These are phyloP conservation scores for Carex sylvatica DNA, from an alignment of 202 grass and related monocot genomes.

Conservation along the genomic window DNA sequence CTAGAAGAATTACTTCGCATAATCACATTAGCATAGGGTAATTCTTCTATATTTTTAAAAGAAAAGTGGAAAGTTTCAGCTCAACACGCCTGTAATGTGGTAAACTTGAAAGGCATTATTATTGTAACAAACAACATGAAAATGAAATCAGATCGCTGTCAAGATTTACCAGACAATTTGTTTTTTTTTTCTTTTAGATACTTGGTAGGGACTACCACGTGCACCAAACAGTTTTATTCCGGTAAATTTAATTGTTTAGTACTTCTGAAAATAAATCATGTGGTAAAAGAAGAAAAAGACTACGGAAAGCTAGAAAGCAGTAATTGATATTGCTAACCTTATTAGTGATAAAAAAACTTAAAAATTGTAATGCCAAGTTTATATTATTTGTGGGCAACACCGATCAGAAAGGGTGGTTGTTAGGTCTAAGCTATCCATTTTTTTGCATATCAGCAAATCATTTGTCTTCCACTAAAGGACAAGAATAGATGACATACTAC, in stretches of 20 bases:
- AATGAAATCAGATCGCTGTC: neutral
- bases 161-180: neutral
- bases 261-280: neutral
- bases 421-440: constrained; percentile 6
- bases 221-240: too few species aligned
- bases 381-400: neutral
- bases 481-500: constrained; percentile 15
- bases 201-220: neutral
- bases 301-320: neutral
- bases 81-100: neutral
- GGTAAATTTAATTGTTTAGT: neutral
- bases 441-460: neutral
- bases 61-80: neutral
- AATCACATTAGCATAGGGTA: neutral
- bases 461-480: constrained; percentile 17
- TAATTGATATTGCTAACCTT: neutral
- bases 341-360: neutral
- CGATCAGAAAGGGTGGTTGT: neutral
- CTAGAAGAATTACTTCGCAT: neutral
- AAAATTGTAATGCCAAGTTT: neutral
- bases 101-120: neutral
- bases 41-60: neutral
- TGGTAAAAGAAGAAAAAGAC: neutral
- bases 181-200: neutral
- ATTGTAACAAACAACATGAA: neutral